Evolutionary conservation across 225 moss, liverwort and hornwort species (phyloP).

Genomic region (Straminergon stramineum): DNA sequence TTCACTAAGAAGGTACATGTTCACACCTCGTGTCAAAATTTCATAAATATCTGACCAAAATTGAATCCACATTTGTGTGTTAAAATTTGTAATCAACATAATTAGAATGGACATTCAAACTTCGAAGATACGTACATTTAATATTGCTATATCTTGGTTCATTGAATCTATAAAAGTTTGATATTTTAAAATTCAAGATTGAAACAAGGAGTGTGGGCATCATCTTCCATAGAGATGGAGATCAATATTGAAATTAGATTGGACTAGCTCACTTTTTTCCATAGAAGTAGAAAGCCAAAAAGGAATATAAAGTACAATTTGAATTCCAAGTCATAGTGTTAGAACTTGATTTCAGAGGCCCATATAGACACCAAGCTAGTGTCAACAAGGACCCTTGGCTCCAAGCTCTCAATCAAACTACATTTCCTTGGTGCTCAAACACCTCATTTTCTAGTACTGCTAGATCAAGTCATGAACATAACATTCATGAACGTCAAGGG

Average conservation of each 20-base stretch:
- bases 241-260: background rate
- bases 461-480: too few species aligned
- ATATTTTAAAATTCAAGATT: background rate
- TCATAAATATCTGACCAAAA: background rate
- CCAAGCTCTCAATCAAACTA: background rate
- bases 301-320: background rate
- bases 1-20: accelerated
- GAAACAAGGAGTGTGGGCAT: background rate
- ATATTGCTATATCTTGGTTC: background rate
- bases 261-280: background rate
- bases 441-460: background rate
- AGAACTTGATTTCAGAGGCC: accelerated
- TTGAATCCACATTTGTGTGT: too few species aligned
- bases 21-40: background rate
- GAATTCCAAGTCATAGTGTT: background rate
- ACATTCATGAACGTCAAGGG: background rate
- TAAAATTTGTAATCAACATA: background rate
- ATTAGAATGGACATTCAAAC: background rate
- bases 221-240: background rate
- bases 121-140: background rate
- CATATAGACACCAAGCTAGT: background rate
- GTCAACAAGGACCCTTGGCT: background rate
- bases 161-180: background rate
- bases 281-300: background rate
- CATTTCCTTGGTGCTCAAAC: background rate